A percentile compares a stretch with the other conserved stretches of the same genome.
Conservation (phyloP, 2,329 filamentous ascomycete species). For the Fusarium fracticaudum region DNA sequence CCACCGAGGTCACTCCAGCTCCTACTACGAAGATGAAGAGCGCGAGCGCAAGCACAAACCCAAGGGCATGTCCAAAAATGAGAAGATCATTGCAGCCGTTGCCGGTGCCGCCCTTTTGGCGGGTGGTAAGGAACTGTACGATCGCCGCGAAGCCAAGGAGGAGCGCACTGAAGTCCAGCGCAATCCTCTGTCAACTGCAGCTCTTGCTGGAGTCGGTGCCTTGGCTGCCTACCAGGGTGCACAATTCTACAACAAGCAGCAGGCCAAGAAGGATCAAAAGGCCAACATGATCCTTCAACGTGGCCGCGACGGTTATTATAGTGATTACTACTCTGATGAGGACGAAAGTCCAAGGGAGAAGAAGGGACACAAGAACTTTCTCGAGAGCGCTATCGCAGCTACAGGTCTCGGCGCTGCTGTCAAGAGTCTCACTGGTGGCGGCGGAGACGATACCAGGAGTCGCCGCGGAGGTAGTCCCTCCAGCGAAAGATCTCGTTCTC, state of each 20-base stretch:
- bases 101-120: slow-evolving; percentile 72
- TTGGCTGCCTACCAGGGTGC: slow-evolving; percentile 72
- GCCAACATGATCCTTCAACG: slow-evolving; percentile 63
- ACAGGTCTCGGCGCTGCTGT: slow-evolving; percentile 70
- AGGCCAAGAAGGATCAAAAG: slow-evolving; percentile 65
- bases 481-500: slow-evolving; percentile 63
- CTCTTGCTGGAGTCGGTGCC: slow-evolving; percentile 71
- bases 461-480: slow-evolving; percentile 59
- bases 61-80: slow-evolving; percentile 65
- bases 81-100: slow-evolving; percentile 74
- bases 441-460: slow-evolving; percentile 58
- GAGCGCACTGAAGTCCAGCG: slow-evolving; percentile 62
- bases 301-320: slow-evolving; percentile 61
- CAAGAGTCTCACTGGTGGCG: slow-evolving; percentile 65
- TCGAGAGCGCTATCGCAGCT: slow-evolving; percentile 69
- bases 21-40: slow-evolving; percentile 69
- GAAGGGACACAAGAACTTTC: slow-evolving; percentile 71
- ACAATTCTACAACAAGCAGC: slow-evolving; percentile 69
- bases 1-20: slow-evolving; percentile 57
- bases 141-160: slow-evolving; percentile 67
- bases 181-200: slow-evolving; percentile 68
- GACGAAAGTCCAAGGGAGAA: slow-evolving; percentile 64
- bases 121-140: slow-evolving; percentile 72
- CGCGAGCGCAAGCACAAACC: slow-evolving; percentile 56
- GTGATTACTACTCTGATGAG: slow-evolving; percentile 67